phyloP scores from a whole-genome alignment of 169 alveolate species.

The Eimeria falciformis region DNA sequence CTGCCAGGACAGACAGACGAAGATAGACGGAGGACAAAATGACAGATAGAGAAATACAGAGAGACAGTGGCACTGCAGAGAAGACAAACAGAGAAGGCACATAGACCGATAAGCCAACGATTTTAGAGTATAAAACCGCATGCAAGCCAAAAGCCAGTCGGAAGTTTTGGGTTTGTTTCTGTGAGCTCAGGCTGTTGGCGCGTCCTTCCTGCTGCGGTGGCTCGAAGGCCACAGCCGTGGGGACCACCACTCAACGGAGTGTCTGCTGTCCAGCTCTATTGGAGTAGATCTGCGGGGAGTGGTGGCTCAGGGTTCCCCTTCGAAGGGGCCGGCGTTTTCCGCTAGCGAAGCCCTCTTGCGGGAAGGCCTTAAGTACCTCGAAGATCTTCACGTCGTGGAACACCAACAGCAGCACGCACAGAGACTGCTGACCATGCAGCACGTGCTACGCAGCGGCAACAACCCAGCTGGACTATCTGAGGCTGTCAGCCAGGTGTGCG shows the following conservation, averaged over 20 bases:
- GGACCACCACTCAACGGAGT: constrained; percentile 23
- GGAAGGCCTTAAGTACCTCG: constrained; percentile 27
- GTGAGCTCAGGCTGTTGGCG: not conserved
- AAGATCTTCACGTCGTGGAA: constrained; percentile 13
- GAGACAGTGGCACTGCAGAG: not conserved
- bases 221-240: constrained; percentile 42
- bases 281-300: constrained; percentile 46
- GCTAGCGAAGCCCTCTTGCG: not conserved
- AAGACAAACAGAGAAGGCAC: not conserved
- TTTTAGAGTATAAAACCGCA: too few species aligned
- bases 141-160: too few species aligned
- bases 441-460: not conserved
- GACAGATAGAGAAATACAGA: too few species aligned
- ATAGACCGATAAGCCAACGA: too few species aligned
- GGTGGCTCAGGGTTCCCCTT: not conserved
- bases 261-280: not conserved
- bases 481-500: constrained; percentile 22
- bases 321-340: not conserved
- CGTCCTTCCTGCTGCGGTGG: constrained; percentile 51
- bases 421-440: constrained; percentile 10
- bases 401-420: constrained; percentile 51
- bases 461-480: not conserved
- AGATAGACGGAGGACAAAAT: too few species aligned
- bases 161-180: too few species aligned
- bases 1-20: too few species aligned